Evolutionary conservation across 306 rosid species (phyloP).

Genomic region (Urtica urens): DNA sequence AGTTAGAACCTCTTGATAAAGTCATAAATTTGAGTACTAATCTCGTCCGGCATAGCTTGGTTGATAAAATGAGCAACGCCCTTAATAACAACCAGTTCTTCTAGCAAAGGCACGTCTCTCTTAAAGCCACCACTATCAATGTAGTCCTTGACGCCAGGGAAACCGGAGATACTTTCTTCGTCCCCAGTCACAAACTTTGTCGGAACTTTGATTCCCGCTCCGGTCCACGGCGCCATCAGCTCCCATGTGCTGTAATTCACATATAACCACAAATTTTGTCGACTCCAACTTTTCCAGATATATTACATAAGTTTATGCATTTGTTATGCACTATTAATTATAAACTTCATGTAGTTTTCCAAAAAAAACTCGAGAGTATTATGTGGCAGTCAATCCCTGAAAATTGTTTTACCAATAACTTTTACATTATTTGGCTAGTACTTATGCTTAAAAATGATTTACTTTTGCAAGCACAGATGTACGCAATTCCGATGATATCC

Average conservation of each 20-base stretch:
- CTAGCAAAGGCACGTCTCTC: constrained; percentile 13
- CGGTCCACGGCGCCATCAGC: constrained; percentile 23
- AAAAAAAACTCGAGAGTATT: too few relatives aligned
- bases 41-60: constrained; percentile 26
- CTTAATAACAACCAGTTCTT: constrained; percentile 17
- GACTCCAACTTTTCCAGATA: too few relatives aligned
- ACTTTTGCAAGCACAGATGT: too few relatives aligned
- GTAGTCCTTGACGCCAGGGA: constrained; percentile 16
- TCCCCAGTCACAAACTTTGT: constrained; percentile 15
- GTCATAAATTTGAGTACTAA: constrained; percentile 11
- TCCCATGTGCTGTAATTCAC: constrained; percentile 22
- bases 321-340: too few relatives aligned
- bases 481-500: too few relatives aligned
- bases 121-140: constrained; percentile 17
- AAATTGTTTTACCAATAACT: too few relatives aligned
- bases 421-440: too few relatives aligned
- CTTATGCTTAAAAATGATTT: too few relatives aligned
- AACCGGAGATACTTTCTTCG: constrained; percentile 6
- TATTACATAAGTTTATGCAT: too few relatives aligned
- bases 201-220: constrained; percentile 17
- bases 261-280: too few relatives aligned
- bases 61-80: constrained; percentile 23
- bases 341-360: too few relatives aligned
- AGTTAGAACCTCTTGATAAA: constrained; percentile 18
- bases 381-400: too few relatives aligned